phyloP scores from a whole-genome alignment of 2,329 filamentous ascomycete species.

The Fusarium multiceps region DNA sequence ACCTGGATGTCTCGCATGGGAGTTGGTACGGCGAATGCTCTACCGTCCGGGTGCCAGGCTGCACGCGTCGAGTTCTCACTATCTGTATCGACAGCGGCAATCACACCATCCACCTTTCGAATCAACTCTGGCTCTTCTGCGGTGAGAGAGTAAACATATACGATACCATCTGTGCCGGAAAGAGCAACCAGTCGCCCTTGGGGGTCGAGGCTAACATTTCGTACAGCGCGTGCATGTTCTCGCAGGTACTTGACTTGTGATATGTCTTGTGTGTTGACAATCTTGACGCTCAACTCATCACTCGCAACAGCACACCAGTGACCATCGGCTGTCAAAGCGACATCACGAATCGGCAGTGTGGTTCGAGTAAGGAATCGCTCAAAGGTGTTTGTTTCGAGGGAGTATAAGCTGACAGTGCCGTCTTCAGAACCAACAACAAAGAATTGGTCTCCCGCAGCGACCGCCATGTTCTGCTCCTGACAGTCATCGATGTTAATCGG shows the following conservation, averaged over 20 bases:
- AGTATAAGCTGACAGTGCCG: constrained; percentile 94
- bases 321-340: constrained; percentile 82
- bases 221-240: constrained; percentile 87
- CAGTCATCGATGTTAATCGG: constrained; percentile 92
- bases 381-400: constrained; percentile 77
- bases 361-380: constrained; percentile 86
- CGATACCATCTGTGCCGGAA: constrained; percentile 86
- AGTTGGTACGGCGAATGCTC: constrained; percentile 88
- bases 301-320: constrained; percentile 96
- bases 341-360: constrained; percentile 86
- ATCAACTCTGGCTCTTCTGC: constrained; percentile 83
- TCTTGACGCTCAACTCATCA: constrained; percentile 91
- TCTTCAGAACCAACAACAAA: constrained; percentile 94
- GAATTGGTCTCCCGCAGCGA: constrained; percentile 81
- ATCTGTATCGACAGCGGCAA: constrained; percentile 81
- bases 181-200: constrained; percentile 80
- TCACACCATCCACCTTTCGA: constrained; percentile 85
- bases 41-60: constrained; percentile 93
- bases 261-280: constrained; percentile 86
- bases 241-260: constrained; percentile 79
- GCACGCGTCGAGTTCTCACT: constrained; percentile 76
- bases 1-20: constrained; percentile 85
- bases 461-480: constrained; percentile 83
- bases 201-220: constrained; percentile 89
- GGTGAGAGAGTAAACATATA: constrained; percentile 89